These are phyloP conservation scores for Serendipita sp. DNA, from an alignment of 768 basidiomycete species.

Conservation along the genomic window DNA sequence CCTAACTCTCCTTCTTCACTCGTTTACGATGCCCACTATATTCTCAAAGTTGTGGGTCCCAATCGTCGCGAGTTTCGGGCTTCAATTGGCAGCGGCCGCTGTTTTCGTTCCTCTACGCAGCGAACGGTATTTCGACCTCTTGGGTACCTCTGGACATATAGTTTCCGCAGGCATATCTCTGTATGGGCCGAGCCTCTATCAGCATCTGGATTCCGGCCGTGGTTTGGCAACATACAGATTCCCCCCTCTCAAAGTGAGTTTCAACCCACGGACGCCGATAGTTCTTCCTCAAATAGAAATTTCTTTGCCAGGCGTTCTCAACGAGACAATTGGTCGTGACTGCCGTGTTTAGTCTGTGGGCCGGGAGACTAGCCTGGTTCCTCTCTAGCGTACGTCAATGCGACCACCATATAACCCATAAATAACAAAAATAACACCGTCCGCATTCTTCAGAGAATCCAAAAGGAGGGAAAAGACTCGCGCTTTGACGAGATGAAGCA, in stretches of 20 bases:
- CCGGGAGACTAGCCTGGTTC: conserved; percentile 44
- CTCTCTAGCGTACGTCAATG: conserved; percentile 31
- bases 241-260: neutral
- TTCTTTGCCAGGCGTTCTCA: conserved; percentile 30
- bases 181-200: conserved; percentile 39
- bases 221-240: neutral
- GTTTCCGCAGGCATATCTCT: conserved; percentile 43
- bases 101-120: conserved; percentile 50
- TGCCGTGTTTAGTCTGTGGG: conserved; percentile 45
- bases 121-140: conserved; percentile 52
- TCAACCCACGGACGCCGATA: neutral
- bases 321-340: conserved; percentile 45
- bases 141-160: conserved; percentile 51
- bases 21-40: neutral
- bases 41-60: conserved; percentile 28
- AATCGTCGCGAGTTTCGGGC: neutral
- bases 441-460: conserved; percentile 21
- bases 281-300: neutral
- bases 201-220: conserved; percentile 9
- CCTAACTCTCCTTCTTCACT: too few species aligned
- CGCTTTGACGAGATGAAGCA: conserved; percentile 47
- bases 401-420: neutral
- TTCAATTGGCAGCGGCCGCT: conserved; percentile 22
- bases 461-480: conserved; percentile 46
- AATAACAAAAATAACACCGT: neutral